Conservation (phyloP, 164 flowering plant genomes). For the Hamamelis virginiana region DNA sequence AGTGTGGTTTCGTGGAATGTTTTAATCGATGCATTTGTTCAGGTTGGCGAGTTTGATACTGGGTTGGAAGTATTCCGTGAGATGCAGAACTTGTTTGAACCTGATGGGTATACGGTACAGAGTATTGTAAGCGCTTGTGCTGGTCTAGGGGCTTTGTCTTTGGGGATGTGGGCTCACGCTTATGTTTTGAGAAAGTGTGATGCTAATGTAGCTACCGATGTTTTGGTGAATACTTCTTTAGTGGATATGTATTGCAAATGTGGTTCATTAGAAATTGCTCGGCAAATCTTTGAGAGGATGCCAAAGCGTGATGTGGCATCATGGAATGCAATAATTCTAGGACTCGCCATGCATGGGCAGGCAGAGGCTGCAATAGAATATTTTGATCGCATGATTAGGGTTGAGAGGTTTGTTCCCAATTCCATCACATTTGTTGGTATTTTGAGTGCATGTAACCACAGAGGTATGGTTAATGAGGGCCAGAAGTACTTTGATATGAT, state of each 20-base stretch:
- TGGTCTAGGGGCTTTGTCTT: slow-evolving; percentile 51
- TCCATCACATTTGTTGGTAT: slow-evolving; percentile 59
- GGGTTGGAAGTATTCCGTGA: slow-evolving; percentile 51
- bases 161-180: slow-evolving; percentile 82
- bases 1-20: slow-evolving; percentile 76
- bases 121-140: slow-evolving; percentile 64
- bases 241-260: slow-evolving; percentile 80
- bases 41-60: slow-evolving; percentile 47
- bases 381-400: slow-evolving; percentile 45
- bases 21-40: slow-evolving; percentile 60
- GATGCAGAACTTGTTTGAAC: slow-evolving; percentile 47
- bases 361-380: slow-evolving; percentile 45
- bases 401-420: slow-evolving; percentile 40
- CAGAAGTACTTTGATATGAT: slow-evolving; percentile 43
- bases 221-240: slow-evolving; percentile 49
- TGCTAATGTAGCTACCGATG: slow-evolving; percentile 28
- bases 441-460: slow-evolving; percentile 54
- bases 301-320: slow-evolving; percentile 46
- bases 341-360: slow-evolving; percentile 68
- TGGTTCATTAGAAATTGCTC: slow-evolving; percentile 55
- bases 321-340: slow-evolving; percentile 73
- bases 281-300: slow-evolving; percentile 60
- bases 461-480: slow-evolving; percentile 53
- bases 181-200: slow-evolving; percentile 43
- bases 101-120: slow-evolving; percentile 67